These are phyloP conservation scores for Phalaenopsis hybrid DNA, from an alignment of 116 monocot species.

Conservation along the genomic window DNA sequence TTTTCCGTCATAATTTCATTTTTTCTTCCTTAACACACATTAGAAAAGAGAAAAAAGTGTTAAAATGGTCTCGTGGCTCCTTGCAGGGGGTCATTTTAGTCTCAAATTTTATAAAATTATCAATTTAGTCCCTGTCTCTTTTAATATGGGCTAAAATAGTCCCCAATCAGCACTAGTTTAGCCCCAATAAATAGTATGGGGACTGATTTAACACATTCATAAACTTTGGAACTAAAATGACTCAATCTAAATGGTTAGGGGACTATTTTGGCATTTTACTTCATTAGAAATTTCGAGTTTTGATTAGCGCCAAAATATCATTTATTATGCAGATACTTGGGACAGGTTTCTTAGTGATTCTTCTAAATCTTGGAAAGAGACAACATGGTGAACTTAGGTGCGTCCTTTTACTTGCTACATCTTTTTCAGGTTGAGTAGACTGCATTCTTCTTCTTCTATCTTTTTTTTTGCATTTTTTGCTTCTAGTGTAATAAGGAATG, in stretches of 20 bases:
- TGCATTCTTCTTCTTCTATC: background rate
- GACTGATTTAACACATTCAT: no score
- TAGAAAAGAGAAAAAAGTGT: background rate
- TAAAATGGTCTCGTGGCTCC: no score
- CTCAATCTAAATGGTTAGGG: no score
- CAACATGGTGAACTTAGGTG: constrained; percentile 85
- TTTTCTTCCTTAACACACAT: background rate
- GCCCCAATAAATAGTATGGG: no score
- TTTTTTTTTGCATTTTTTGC: background rate
- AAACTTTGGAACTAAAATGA: no score
- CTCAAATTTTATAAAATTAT: no score
- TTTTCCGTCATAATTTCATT: background rate
- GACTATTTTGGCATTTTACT: background rate
- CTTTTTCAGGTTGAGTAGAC: background rate
- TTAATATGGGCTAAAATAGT: no score
- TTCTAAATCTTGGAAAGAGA: constrained; percentile 88
- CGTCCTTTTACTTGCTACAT: background rate
- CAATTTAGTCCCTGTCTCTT: no score
- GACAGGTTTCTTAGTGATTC: constrained; percentile 75
- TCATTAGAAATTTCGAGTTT: background rate
- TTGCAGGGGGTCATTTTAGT: no score
- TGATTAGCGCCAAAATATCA: background rate
- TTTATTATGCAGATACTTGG: constrained; percentile 54
- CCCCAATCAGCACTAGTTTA: no score
- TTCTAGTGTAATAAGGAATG: background rate